Evolutionary conservation across 306 rosid species (phyloP), one percentile per base, ranked within the genome.

Genomic region (Lathyrus aphaca): DNA sequence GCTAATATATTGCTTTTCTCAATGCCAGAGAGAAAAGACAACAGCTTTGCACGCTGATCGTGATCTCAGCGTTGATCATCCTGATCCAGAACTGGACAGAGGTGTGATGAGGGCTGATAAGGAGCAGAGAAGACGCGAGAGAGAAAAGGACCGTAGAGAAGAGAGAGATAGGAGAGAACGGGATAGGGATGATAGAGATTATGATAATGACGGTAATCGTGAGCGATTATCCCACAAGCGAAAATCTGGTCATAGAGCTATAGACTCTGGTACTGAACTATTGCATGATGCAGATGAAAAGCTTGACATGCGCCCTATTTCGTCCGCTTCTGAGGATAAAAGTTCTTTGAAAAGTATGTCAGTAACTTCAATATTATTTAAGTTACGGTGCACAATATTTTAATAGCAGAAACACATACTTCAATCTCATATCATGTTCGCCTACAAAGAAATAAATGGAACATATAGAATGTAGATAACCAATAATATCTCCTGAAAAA

Each of bases 41-140:
- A 51, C 76, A 71, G 73, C 77, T 73, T 84, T 85, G 43, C 91
- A 81, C 54, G 86, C 82, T 67, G 96, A 91, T 35, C 86, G 73
- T 50, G 97, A 91, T 72, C 82, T 73, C 57, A 84, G 92, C 75
- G 87, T 85, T 75, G 95, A 89, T 67, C 87, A 82, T 73, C 91
- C 92, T 63, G 96, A 87, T 78, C 87, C 80, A 44, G 96, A 94
- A 69, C 88, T 80, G 73, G 99, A 86, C 75, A 85, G 86, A 77
- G 61, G 83, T 65, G 74, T 85, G 73, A 70, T 83, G 79, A 94
- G 84, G 77, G 37, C 63, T 10, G 97, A 88, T 57, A 94, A 89
- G 81, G 97, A 94, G 72, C 95, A 87, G 68, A 82, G 86, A 64
- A 87, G 89, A 77, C 91, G 80, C 37, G 99, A 91, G 61, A 95